Evolutionary conservation across 805 yeast genomes (phyloP).

Genomic region (Clavispora santaluciae): DNA sequence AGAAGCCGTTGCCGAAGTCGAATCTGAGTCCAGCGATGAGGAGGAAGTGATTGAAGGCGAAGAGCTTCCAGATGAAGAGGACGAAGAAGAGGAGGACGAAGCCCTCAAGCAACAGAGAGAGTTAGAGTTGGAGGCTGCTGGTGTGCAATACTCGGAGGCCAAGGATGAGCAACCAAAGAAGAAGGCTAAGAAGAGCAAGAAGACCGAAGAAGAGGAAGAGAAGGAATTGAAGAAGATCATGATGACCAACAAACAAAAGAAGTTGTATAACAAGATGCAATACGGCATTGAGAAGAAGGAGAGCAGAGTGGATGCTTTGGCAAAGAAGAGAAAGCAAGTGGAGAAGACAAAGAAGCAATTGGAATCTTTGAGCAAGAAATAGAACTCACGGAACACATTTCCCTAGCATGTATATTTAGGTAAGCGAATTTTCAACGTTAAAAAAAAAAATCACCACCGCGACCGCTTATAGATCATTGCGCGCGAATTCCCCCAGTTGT

Average conservation of each 20-base stretch:
- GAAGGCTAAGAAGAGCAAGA: slow-evolving; percentile 26
- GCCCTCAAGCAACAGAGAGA: slow-evolving; percentile 81
- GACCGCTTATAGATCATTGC: no score
- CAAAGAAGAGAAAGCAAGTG: slow-evolving; percentile 65
- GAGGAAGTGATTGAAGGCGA: slow-evolving; percentile 45
- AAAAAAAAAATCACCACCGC: no score
- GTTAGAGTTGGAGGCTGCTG: slow-evolving; percentile 72
- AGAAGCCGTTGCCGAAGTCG: slow-evolving; percentile 43
- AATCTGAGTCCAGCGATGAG: slow-evolving; percentile 40
- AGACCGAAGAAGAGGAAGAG: slow-evolving; percentile 49
- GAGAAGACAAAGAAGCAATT: slow-evolving; percentile 53
- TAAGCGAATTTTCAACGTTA: background rate
- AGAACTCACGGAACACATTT: slow-evolving; percentile 2
- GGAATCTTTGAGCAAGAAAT: slow-evolving; percentile 19
- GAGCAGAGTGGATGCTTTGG: slow-evolving; percentile 61
- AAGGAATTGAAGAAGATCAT: slow-evolving; percentile 89
- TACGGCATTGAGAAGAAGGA: slow-evolving; percentile 83
- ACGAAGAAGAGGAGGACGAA: slow-evolving; percentile 50
- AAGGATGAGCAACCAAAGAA: slow-evolving; percentile 17
- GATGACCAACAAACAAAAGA: slow-evolving; percentile 97
- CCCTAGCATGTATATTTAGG: slow-evolving; percentile 1
- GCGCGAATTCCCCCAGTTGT: background rate
- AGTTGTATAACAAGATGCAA: slow-evolving; percentile 91
- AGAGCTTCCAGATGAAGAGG: slow-evolving; percentile 36
- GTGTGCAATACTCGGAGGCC: slow-evolving; percentile 68